Conservation (phyloP, 2,329 filamentous ascomycete genomes). For the Pseudopyricularia javanii region DNA sequence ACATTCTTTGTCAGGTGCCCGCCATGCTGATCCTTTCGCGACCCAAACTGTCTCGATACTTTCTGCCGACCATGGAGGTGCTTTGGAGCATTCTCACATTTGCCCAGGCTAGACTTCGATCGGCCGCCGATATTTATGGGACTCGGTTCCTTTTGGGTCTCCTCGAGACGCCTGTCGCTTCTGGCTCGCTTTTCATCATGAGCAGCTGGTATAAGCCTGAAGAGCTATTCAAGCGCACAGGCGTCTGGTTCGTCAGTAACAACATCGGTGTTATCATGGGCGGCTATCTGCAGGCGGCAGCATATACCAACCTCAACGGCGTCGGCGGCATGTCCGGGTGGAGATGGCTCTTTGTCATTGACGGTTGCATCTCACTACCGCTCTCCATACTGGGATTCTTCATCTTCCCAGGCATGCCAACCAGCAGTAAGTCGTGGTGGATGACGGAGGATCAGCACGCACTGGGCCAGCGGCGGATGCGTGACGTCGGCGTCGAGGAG, state of each 20-base stretch:
- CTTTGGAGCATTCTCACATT: constrained; percentile 54
- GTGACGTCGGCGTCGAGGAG: constrained; percentile 4
- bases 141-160: constrained; percentile 42
- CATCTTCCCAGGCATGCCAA: constrained; percentile 26
- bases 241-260: constrained; percentile 49
- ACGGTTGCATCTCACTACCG: constrained; percentile 42
- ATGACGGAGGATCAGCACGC: constrained; percentile 20
- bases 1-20: constrained; percentile 45
- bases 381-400: constrained; percentile 38
- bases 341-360: constrained; percentile 46
- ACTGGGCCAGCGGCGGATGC: constrained; percentile 21
- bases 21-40: constrained; percentile 52
- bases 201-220: constrained; percentile 46
- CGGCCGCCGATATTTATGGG: constrained; percentile 34
- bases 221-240: constrained; percentile 50
- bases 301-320: constrained; percentile 38
- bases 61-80: constrained; percentile 52
- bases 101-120: constrained; percentile 39
- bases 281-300: constrained; percentile 34
- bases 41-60: constrained; percentile 42
- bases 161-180: constrained; percentile 41
- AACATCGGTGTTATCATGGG: constrained; percentile 29
- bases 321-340: constrained; percentile 35
- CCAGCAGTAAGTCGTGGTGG: constrained; percentile 17
- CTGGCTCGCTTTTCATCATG: constrained; percentile 35